Evolutionary conservation across 1,284 basidiomycete species (phyloP).

Genomic region (Hemileia vastatrix): DNA sequence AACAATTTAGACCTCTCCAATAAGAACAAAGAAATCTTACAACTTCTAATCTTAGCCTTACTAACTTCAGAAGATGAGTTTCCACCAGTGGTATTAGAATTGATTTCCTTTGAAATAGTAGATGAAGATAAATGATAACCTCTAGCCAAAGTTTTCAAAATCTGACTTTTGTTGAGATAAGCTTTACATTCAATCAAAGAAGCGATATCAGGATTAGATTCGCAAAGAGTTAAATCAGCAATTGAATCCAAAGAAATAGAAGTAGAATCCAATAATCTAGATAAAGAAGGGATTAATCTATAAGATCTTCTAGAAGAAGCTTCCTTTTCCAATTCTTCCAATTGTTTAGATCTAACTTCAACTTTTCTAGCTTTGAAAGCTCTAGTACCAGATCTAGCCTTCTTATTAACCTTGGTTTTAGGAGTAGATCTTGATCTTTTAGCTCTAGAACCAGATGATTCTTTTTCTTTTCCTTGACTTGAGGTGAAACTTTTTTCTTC

Average conservation of each 20-base stretch:
- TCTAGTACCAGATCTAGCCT: conserved; percentile 34
- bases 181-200: too few relatives aligned
- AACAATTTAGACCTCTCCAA: conserved; percentile 36
- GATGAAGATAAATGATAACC: too few relatives aligned
- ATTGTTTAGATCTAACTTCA: conserved; percentile 4
- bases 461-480: conserved; percentile 26
- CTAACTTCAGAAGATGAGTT: conserved; percentile 27
- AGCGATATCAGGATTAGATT: too few relatives aligned
- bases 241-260: conserved; percentile 36
- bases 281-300: conserved; percentile 38
- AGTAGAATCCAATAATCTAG: conserved; percentile 36
- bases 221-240: conserved; percentile 35
- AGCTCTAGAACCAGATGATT: conserved; percentile 28
- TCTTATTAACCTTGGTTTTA: conserved; percentile 24
- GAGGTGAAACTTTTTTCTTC: too few relatives aligned
- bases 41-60: conserved; percentile 20
- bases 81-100: too few relatives aligned
- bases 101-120: too few relatives aligned
- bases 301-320: conserved; percentile 32
- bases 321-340: conserved; percentile 24
- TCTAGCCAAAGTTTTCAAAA: too few relatives aligned
- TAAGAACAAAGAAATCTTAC: conserved; percentile 27
- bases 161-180: too few relatives aligned
- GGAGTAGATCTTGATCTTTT: conserved; percentile 25
- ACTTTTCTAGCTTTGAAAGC: conserved; percentile 22